Conservation (phyloP, 352 stramenopile genomes). For the Nothophytophthora sp. region DNA sequence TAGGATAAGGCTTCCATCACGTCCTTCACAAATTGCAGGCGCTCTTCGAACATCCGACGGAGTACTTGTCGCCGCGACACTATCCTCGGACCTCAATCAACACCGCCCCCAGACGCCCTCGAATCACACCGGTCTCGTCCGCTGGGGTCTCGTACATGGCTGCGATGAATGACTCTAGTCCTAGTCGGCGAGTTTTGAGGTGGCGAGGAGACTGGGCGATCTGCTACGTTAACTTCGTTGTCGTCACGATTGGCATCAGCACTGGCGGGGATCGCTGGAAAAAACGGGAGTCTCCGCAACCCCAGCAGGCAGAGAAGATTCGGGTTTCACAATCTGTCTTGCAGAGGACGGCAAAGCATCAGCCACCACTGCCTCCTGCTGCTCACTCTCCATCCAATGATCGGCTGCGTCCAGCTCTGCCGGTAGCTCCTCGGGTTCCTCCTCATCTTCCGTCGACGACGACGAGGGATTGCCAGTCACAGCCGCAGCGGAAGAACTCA, state of each 20-base stretch:
- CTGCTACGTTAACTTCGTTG: too few species aligned
- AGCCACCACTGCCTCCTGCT: neutral
- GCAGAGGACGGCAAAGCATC: too few species aligned
- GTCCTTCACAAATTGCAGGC: neutral
- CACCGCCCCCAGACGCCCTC: neutral
- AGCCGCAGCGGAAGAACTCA: neutral
- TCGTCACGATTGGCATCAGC: too few species aligned
- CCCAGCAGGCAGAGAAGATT: too few species aligned
- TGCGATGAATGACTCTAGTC: neutral
- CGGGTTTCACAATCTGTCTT: too few species aligned
- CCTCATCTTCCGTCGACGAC: neutral
- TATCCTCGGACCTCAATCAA: neutral
- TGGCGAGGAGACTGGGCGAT: neutral
- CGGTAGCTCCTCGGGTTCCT: neutral
- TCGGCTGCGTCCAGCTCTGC: neutral
- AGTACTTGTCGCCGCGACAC: neutral
- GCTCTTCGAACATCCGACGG: neutral
- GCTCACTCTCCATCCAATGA: neutral
- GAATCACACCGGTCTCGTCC: neutral
- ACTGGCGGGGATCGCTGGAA: too few species aligned
- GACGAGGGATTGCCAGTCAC: neutral
- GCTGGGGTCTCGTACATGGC: neutral
- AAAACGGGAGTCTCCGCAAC: too few species aligned
- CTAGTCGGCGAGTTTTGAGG: too few species aligned
- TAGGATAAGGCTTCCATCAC: neutral